Base-by-base conservation (phyloP, 768 basidiomycete species). In the Sarcomyxa edulis region DNA sequence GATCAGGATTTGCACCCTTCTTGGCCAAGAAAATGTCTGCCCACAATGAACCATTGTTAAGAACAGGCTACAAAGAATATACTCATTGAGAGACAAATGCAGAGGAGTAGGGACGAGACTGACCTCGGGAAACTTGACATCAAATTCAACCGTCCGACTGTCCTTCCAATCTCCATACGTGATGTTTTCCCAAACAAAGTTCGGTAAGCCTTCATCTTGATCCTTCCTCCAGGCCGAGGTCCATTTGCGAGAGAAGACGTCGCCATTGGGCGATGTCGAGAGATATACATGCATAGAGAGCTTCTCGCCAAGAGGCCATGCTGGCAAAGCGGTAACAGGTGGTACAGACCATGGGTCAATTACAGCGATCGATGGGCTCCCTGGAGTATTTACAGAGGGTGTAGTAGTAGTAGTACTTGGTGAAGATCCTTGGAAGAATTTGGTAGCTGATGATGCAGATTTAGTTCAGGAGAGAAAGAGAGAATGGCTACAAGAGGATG, bases 1-100 rank as follows among this genome's bases (percentile, higher is more conserved):
- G 85, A 48, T 91, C 69, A 1, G 83, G 84, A 47, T 69, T 77
- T 7, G 74, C 71, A 0, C 76, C 77, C 30, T 84, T 71, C 45
- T 73, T 79, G 1, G 78, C 71, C 6, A 95, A 59, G 55, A 84
- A 86, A 5, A 92, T 68, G 49, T 94, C 87, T 11, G 84, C 84
- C 84, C 85, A 95, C 33, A 93, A 59, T 2, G 85, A 77, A 8
- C 76, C 85, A 53, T 95, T 95, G 40, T 68, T 69, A 52, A 85
- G 69, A 8, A 92, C 91, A 34, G 67, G 70, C 89, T 92, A 48
- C 14, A 18, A n/a, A n/a, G n/a, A n/a, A n/a, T n/a, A n/a, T n/a
- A n/a, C n/a, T n/a, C 9, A 22, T 35, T 7, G 11, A 22, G 21
- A 32, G 32, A 26, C 18, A 28, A 29, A 19, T 16, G 30, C 24